Percentiles rank a stretch among this genome's conserved stretches.
These are phyloP conservation scores for Hibiscus syriacus DNA, from an alignment of 345 rosid species.

Conservation along the genomic window DNA sequence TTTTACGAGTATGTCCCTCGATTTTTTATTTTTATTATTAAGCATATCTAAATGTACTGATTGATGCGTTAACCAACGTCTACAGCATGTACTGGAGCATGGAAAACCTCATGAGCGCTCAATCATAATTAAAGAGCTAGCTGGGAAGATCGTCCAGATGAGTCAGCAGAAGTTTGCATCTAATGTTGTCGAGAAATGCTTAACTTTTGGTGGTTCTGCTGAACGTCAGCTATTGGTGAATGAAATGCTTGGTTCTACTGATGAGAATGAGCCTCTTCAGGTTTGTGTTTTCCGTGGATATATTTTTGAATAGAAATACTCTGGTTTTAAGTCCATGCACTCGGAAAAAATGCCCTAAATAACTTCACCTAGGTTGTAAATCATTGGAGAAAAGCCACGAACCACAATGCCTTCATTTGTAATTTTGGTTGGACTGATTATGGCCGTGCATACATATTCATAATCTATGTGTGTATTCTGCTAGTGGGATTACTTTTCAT, in stretches of 20 bases:
- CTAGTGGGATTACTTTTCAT: not conserved
- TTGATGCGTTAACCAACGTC: not conserved
- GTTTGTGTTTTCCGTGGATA: constrained; percentile 17
- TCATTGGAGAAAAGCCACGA: not conserved
- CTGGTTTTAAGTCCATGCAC: too few species aligned
- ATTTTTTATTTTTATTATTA: not conserved
- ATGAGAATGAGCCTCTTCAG: constrained; percentile 64
- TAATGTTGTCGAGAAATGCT: constrained; percentile 59
- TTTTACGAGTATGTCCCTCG: not conserved
- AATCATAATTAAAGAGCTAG: constrained; percentile 43
- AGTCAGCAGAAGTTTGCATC: constrained; percentile 70
- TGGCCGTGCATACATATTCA: not conserved
- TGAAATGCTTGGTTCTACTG: constrained; percentile 62
- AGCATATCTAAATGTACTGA: not conserved
- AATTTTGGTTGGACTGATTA: not conserved
- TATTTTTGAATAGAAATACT: not conserved
- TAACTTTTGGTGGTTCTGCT: constrained; percentile 42
- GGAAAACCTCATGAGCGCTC: constrained; percentile 62
- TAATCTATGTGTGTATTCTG: not conserved
- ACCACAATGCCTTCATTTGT: not conserved
- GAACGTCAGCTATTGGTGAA: constrained; percentile 49
- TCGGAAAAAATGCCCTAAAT: not conserved
- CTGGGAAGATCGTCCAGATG: constrained; percentile 62
- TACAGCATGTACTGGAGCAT: constrained; percentile 62
- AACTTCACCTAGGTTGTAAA: not conserved